Base-by-base conservation (phyloP, 208 protist genomes). In the Acanthamoeba healyi region DNA sequence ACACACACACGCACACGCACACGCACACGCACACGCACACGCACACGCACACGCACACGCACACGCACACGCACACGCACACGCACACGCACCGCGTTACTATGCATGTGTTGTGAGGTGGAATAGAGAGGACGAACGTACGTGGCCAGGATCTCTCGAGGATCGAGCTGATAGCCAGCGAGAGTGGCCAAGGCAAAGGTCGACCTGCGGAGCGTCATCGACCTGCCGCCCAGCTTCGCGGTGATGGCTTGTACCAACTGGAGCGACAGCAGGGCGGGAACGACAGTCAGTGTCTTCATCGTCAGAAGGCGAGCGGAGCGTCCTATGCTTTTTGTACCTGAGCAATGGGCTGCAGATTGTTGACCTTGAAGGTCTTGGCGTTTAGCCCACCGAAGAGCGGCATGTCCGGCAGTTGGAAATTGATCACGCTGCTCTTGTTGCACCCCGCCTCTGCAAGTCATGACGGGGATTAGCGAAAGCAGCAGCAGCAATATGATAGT, bases 341-440 rank as follows among this genome's bases (percentile, higher is more conserved):
- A 2, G 38, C 38, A 17, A 79, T 79, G 67, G 67, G 67, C 67
- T 79, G 67, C 4, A 79, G 38, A 17, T 79, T 79, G 67, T 79
- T 79, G 67, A 79, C 67, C 36, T 79, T 79, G 67, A 79, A 79
- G 2, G 67, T 79, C 67, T 79, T 79, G n/a, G 67, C 32, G 22
- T 38, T 38, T 10, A 79, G 67, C 22, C 34, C 67, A 36, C 38
- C 38, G 17, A 79, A 79, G 36, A 29, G 12, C 6, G 67, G 19
- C 0, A 79, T 22, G 22, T 79, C 67, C 1, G 67, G 67, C 14
- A 79, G 36, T 4, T 46, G 36, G 67, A 79, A 79, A 2, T 79
- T 42, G 34, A 79, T 22, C 34, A 44, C 67, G 9, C 67, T 79
- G 67, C 67, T 79, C 67, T 79, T 79, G n/a, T n/a, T n/a, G 67